Evolutionary conservation across 306 rosid genomes (phyloP).

Genomic region (Lotus japonicus): DNA sequence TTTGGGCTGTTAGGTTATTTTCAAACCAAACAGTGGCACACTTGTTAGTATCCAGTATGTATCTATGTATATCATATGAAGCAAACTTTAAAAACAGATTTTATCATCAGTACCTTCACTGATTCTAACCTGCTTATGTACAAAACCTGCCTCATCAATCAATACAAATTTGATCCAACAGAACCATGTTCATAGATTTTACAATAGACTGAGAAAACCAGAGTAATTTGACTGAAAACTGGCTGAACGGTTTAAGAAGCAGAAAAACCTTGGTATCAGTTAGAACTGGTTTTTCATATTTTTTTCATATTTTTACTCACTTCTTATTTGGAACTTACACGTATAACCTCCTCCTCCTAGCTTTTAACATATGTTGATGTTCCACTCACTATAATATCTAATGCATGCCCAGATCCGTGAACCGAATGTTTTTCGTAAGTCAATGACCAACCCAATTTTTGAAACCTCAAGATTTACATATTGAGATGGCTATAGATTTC

Average conservation of each 20-base stretch:
- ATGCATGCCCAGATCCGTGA: neutral
- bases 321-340: neutral
- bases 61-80: neutral
- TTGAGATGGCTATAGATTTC: slow-evolving; percentile 8
- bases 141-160: neutral
- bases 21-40: no score
- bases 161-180: neutral
- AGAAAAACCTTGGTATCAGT: neutral
- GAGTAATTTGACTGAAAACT: neutral
- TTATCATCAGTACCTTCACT: neutral
- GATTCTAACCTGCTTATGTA: neutral
- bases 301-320: neutral
- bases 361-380: neutral
- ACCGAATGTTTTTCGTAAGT: neutral
- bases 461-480: neutral
- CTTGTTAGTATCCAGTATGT: neutral
- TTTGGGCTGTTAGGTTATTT: no score
- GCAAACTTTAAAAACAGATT: slow-evolving; percentile 1
- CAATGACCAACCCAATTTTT: neutral
- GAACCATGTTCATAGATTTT: neutral
- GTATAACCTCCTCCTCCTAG: neutral
- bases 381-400: neutral
- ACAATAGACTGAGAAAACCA: neutral
- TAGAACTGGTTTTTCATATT: neutral
- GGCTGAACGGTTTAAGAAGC: neutral